Conservation (phyloP, 139 green algal genomes). For the Coelastrella sp. region DNA sequence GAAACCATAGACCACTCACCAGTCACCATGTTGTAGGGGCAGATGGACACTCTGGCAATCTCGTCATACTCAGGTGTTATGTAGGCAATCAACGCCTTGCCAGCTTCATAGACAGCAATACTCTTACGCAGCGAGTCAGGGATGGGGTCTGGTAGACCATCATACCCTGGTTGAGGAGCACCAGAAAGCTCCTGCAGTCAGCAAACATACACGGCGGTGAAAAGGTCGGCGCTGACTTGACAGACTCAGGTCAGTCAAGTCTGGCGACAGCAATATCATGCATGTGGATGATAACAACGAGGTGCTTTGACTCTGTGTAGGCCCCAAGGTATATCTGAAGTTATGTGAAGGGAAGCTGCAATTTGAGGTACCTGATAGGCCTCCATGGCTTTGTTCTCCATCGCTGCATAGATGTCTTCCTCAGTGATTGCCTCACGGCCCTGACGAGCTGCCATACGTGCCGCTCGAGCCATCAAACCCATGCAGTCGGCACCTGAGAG, state of each 20-base stretch:
- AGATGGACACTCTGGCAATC: constrained; percentile 60
- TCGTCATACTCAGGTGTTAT: constrained; percentile 92
- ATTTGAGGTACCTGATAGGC: constrained; percentile 50
- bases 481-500: constrained; percentile 82
- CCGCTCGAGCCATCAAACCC: constrained; percentile 90
- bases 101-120: constrained; percentile 89
- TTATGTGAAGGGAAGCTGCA: no score
- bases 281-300: no score
- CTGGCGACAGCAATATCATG: no score
- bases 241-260: no score
- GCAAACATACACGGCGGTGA: no score
- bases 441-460: constrained; percentile 83
- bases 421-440: constrained; percentile 76
- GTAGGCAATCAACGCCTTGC: constrained; percentile 82
- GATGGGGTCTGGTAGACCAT: constrained; percentile 37
- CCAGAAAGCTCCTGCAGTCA: constrained; percentile 34
- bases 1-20: background rate
- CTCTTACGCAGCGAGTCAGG: constrained; percentile 53
- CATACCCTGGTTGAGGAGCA: constrained; percentile 20
- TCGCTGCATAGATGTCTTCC: constrained; percentile 86
- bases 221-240: no score
- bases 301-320: no score
- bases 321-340: background rate
- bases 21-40: constrained; percentile 50
- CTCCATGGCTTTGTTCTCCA: constrained; percentile 89